Base-by-base conservation (phyloP, 2,329 filamentous ascomycete genomes). In the Nigrospora osmanthi region DNA sequence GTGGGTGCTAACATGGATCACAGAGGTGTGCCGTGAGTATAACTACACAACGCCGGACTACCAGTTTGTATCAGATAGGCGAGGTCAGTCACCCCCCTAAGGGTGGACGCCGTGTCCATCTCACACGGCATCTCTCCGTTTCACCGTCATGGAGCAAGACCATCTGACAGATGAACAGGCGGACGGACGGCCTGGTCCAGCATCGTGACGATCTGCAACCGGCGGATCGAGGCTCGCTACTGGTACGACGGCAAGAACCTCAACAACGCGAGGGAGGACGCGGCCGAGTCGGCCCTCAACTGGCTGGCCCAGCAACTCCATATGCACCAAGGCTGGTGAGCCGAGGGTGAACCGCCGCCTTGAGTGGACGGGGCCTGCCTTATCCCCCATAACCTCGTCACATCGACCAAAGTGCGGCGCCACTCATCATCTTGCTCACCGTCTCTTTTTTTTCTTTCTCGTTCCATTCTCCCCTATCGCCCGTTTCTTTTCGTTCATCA, bases 171-270 rank as follows among this genome's bases (percentile, higher is more conserved):
- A 36, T 12, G 31, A 30, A 38, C 56, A 93, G 89, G 89, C 54
- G 89, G 89, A 53, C 86, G 89, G 56, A 95, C 89, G 47, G 89
- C 89, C 47, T 95, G 89, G 89, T 91, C 88, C 47, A 86, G 84
- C 70, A 77, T 76, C 47, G 88, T 95, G 47, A 80, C 73, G n/a
- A 77, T 95, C 47, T 72, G 78, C 54, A 83, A 82, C 44, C 68
- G 75, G 42, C 74, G 69, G 39, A 75, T 87, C 56, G 62, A 75
- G n/a, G 89, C 89, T 39, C 80, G 88, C 50, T 95, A 81, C 67
- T 95, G 88, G 88, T 95, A 95, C 67, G 89, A 94, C 64, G 89
- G 89, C 49, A 81, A 88, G 61, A 89, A 88, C 60, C 75, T 91
- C 64, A 81, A 90, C 71, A 94, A 94, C 59, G 89, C 89, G 47